Conservation (phyloP, 163 green algal species). For the Picocystis sp. region DNA sequence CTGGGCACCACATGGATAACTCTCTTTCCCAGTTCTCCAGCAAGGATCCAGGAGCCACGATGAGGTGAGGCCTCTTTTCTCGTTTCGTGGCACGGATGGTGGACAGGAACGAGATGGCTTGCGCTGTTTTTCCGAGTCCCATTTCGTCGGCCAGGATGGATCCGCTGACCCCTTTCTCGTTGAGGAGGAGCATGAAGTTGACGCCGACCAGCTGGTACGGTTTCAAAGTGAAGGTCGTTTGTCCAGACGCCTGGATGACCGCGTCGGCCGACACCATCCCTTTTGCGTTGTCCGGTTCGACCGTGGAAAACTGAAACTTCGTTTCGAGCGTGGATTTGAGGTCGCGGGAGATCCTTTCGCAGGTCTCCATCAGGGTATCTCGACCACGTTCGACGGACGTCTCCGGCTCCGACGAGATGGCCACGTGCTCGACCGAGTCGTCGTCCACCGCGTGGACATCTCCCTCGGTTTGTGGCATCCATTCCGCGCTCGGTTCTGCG, state of each 20-base stretch:
- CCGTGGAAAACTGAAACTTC: too few species aligned
- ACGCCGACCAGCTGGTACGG: slow-evolving; percentile 85
- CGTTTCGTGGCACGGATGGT: too few species aligned
- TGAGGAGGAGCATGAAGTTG: slow-evolving; percentile 79
- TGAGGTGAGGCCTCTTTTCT: slow-evolving; percentile 46
- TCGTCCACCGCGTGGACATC: too few species aligned
- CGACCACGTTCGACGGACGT: too few species aligned
- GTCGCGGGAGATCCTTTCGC: too few species aligned
- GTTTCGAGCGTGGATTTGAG: too few species aligned
- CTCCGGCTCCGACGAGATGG: too few species aligned
- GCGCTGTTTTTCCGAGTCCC: slow-evolving; percentile 82
- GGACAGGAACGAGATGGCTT: slow-evolving; percentile 66
- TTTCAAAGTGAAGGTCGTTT: slow-evolving; percentile 50
- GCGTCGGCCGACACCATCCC: slow-evolving; percentile 21
- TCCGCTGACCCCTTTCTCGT: slow-evolving; percentile 33
- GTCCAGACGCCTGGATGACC: slow-evolving; percentile 33
- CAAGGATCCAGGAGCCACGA: slow-evolving; percentile 71
- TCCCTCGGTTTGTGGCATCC: too few species aligned
- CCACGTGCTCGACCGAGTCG: too few species aligned
- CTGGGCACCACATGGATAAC: slow-evolving; percentile 47
- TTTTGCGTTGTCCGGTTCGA: too few species aligned
- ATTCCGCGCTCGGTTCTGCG: too few species aligned
- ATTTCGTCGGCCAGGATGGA: slow-evolving; percentile 89
- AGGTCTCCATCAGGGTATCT: too few species aligned
- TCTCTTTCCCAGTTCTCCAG: slow-evolving; percentile 80